These are phyloP conservation scores for Ceriops decandra DNA, from an alignment of 345 rosid genomes.

Conservation along the genomic window DNA sequence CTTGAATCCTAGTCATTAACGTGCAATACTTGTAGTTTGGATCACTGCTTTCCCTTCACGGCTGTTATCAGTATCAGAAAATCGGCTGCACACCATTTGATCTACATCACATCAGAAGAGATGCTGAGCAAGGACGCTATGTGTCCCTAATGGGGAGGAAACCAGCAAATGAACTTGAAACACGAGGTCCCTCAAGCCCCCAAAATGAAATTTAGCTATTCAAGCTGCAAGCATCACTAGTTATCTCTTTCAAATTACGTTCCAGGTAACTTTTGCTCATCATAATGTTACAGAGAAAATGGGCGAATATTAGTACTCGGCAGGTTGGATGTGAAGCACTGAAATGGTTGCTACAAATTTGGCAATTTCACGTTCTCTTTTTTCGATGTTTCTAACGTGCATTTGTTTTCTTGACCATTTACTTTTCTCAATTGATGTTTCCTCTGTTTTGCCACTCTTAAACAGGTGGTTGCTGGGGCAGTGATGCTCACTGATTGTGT, in stretches of 20 bases:
- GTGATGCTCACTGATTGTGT: slow-evolving; percentile 58
- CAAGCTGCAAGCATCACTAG: slow-evolving; percentile 25
- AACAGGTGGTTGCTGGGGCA: slow-evolving; percentile 59
- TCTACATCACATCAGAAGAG: slow-evolving; percentile 24
- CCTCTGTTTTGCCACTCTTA: slow-evolving; percentile 14
- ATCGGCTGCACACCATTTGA: slow-evolving; percentile 13
- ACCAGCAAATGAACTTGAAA: slow-evolving; percentile 14
- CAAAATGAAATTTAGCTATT: slow-evolving; percentile 17
- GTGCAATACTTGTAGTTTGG: slow-evolving; percentile 44
- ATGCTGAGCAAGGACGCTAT: slow-evolving; percentile 43
- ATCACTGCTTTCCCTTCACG: slow-evolving; percentile 49
- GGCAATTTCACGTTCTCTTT: neutral
- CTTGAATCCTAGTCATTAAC: slow-evolving; percentile 1
- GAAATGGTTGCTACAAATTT: neutral
- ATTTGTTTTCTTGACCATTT: neutral
- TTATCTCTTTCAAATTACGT: slow-evolving; percentile 54
- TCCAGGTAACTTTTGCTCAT: slow-evolving; percentile 39
- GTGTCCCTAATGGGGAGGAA: slow-evolving; percentile 34
- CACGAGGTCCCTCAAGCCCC: slow-evolving; percentile 11
- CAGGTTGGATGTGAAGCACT: too few species aligned
- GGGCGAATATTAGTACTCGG: too few species aligned
- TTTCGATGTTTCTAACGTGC: neutral
- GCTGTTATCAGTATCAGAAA: slow-evolving; percentile 44
- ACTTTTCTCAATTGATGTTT: neutral
- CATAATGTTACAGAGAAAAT: too few species aligned